Evolutionary conservation across 345 rosid genomes (phyloP), one percentile per base, ranked within the genome.

Genomic region (Aquilaria yunnanensis): DNA sequence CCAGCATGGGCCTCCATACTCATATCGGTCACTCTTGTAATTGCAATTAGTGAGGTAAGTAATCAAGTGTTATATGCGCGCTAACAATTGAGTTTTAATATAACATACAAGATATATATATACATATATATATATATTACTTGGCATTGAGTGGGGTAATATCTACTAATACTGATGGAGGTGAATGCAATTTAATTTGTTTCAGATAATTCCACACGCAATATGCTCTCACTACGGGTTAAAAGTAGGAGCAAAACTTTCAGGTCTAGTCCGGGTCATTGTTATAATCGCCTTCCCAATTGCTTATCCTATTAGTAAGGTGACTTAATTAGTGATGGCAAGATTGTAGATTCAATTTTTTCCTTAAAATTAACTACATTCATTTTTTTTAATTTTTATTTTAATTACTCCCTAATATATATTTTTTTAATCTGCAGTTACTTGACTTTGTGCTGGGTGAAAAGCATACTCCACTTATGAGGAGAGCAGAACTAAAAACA

Each of bases 301-400:
- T 65, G 67, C 95, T 59, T 92, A 89, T 77, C 96, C 96, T 14
- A 85, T 82, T 68, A 89, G 96, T 59, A 92, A 86, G 94, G 98
- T 89, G 71, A 23, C 23, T 23, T 23, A 23, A 23, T 23, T 23
- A 23, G 23, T 23, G 23, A 23, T 23, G 23, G 23, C 23, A 23
- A 23, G 23, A 23, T 23, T 23, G 23, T 23, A 23, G 23, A 23
- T 23, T 23, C 23, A 23, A 23, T 23, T 23, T 14, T 56, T 51
- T 11, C 10, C 23, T 23, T 23, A 23, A 23, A 23, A 23, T 23
- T 23, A 23, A 23, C 23, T 23, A 23, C 23, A 23, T 23, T 23
- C 23, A 23, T 23, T 23, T 30, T 14, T 14, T 5, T 10, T 23
- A 23, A 23, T 51, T 2, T 48, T 37, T 47, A 13, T 9, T 57